Conservation (phyloP, 495 filamentous ascomycete genomes). For the Penicillium steckii region DNA sequence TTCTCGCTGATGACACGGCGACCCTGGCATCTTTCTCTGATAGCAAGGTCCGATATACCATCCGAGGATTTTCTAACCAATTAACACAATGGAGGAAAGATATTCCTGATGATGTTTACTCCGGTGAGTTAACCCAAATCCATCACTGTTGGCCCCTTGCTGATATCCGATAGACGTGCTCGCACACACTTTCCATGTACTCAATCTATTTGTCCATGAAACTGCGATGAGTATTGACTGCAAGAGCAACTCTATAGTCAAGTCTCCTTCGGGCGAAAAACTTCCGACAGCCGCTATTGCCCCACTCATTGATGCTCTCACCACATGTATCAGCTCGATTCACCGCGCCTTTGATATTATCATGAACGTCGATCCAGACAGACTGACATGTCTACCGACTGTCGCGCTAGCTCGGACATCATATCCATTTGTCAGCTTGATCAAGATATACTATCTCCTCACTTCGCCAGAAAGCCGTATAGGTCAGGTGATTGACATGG, state of each 20-base stretch:
- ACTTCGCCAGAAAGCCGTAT: constrained; percentile 66
- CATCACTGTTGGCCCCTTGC: neutral
- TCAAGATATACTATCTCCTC: constrained; percentile 83
- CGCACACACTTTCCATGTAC: constrained; percentile 39
- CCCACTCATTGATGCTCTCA: constrained; percentile 70
- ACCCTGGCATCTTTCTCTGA: constrained; percentile 68
- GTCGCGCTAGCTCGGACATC: constrained; percentile 74
- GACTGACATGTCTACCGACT: constrained; percentile 70
- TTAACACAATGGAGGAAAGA: constrained; percentile 65
- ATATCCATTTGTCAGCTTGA: constrained; percentile 80
- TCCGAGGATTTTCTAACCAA: constrained; percentile 75
- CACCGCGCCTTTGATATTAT: constrained; percentile 75
- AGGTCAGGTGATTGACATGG: constrained; percentile 71
- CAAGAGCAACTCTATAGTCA: constrained; percentile 34
- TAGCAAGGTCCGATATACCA: constrained; percentile 66
- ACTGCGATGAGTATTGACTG: constrained; percentile 76
- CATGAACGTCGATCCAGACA: constrained; percentile 54
- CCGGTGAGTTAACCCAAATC: constrained; percentile 17
- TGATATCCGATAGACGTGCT: constrained; percentile 23
- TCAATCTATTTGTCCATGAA: constrained; percentile 84
- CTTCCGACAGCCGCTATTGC: constrained; percentile 49
- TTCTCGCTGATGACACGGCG: constrained; percentile 72
- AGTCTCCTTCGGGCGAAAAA: constrained; percentile 15
- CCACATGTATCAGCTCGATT: constrained; percentile 66
- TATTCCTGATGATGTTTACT: constrained; percentile 46